Evolutionary conservation across 1,284 basidiomycete genomes (phyloP).

Genomic region (Ceratobasidium sp.): DNA sequence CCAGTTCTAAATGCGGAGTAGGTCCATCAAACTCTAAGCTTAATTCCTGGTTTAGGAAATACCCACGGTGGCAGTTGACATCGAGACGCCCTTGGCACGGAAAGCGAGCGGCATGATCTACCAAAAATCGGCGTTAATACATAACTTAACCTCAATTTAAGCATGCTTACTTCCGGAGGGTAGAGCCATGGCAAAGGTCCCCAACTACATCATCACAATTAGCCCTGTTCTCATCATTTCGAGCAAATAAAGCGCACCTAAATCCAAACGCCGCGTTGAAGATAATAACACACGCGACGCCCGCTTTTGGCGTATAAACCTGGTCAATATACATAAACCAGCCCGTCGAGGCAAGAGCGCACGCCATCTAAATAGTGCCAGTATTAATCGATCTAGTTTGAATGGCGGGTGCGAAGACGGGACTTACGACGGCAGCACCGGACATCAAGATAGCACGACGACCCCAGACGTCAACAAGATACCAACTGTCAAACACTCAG

Average conservation of each 20-base stretch:
- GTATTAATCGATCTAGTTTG: neutral
- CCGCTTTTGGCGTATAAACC: slow-evolving; percentile 85
- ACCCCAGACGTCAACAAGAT: slow-evolving; percentile 93
- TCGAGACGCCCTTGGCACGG: slow-evolving; percentile 93
- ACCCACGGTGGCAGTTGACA: slow-evolving; percentile 82
- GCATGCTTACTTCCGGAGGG: slow-evolving; percentile 75
- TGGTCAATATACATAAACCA: slow-evolving; percentile 96
- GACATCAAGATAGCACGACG: slow-evolving; percentile 90
- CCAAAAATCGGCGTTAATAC: slow-evolving; percentile 43
- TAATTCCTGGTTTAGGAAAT: slow-evolving; percentile 49
- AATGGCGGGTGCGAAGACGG: neutral
- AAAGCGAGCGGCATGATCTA: slow-evolving; percentile 93
- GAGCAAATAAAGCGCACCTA: slow-evolving; percentile 60
- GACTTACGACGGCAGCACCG: slow-evolving; percentile 84
- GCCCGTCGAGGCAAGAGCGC: slow-evolving; percentile 81
- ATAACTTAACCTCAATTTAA: neutral
- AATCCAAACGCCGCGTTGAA: slow-evolving; percentile 96
- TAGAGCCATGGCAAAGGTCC: slow-evolving; percentile 90
- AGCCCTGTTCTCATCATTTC: slow-evolving; percentile 21
- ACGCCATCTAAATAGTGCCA: slow-evolving; percentile 70
- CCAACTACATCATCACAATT: slow-evolving; percentile 61
- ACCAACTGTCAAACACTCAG: slow-evolving; percentile 78
- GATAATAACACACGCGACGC: slow-evolving; percentile 91
- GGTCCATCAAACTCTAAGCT: neutral
- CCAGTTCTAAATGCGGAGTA: slow-evolving; percentile 65